These are phyloP conservation scores for Echeveria elegans DNA, from an alignment of 164 flowering plant genomes.

Conservation along the genomic window DNA sequence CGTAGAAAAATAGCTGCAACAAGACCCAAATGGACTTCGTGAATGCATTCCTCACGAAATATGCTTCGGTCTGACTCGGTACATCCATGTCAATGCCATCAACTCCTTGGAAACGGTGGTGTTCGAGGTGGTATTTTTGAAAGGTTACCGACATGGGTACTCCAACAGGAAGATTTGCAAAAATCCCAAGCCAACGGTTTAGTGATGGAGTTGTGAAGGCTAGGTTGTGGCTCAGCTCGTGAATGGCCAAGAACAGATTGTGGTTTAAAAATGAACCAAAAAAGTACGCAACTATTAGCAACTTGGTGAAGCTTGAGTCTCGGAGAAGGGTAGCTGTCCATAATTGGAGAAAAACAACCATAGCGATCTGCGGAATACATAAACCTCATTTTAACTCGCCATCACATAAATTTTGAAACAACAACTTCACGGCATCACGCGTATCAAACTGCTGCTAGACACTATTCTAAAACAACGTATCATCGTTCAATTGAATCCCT, in stretches of 20 bases:
- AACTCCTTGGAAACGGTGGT: conserved; percentile 86
- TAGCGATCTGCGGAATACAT: conserved; percentile 45
- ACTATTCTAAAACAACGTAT: too few relatives aligned
- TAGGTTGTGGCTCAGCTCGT: conserved; percentile 94
- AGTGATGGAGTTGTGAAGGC: conserved; percentile 83
- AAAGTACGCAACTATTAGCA: conserved; percentile 65
- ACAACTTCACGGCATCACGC: neutral
- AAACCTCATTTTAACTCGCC: neutral
- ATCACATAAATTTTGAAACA: neutral
- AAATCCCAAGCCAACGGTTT: conserved; percentile 95
- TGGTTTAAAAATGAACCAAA: conserved; percentile 94
- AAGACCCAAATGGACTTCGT: conserved; percentile 81
- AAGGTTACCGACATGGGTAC: conserved; percentile 96
- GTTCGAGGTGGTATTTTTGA: conserved; percentile 95
- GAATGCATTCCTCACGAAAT: conserved; percentile 44
- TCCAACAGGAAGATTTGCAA: conserved; percentile 92
- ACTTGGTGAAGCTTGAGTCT: conserved; percentile 59
- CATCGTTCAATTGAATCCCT: too few relatives aligned
- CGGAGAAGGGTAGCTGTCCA: conserved; percentile 62
- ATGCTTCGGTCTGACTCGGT: conserved; percentile 65
- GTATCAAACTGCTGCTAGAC: too few relatives aligned
- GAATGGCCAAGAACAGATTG: conserved; percentile 93
- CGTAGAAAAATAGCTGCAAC: conserved; percentile 88
- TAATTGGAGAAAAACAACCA: conserved; percentile 71
- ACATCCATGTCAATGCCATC: conserved; percentile 93